Evolutionary conservation across 192 early-diverging fungal species (phyloP).

Genomic region (Coemansia sp.): DNA sequence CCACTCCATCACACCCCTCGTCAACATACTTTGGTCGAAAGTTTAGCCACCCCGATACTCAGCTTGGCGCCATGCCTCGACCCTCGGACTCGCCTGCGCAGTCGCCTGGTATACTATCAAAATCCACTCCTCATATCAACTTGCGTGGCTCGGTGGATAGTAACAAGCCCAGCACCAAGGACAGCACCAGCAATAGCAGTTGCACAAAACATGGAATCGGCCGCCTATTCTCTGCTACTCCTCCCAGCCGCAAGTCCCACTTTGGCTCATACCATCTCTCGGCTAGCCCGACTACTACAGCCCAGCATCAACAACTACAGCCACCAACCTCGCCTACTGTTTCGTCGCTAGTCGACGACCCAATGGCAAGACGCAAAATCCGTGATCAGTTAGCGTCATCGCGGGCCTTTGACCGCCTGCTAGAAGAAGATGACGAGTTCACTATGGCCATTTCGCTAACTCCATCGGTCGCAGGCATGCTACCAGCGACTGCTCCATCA

Average conservation of each 20-base stretch:
- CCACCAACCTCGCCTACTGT: constrained; percentile 32
- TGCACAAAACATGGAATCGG: constrained; percentile 26
- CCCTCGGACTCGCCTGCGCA: constrained; percentile 13
- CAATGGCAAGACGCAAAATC: constrained; percentile 36
- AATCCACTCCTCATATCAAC: constrained; percentile 29
- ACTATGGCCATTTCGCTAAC: constrained; percentile 51
- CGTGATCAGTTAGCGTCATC: constrained; percentile 49
- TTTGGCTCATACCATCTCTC: background rate
- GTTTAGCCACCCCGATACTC: constrained; percentile 35
- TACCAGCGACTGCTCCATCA: background rate
- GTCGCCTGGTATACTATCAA: constrained; percentile 34
- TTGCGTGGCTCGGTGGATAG: constrained; percentile 30
- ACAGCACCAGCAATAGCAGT: background rate
- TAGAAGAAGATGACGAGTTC: constrained; percentile 44
- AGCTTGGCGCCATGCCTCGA: constrained; percentile 15
- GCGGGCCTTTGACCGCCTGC: constrained; percentile 37
- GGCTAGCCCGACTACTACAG: background rate
- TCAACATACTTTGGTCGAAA: constrained; percentile 28
- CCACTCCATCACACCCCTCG: background rate
- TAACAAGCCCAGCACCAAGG: constrained; percentile 6
- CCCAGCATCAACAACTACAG: background rate
- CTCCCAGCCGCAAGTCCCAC: constrained; percentile 22
- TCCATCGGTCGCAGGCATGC: constrained; percentile 28
- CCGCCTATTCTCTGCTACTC: constrained; percentile 31
- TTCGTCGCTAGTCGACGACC: constrained; percentile 38